Evolutionary conservation across 2,329 filamentous ascomycete genomes (phyloP).

Genomic region (Cladosporium sp.): DNA sequence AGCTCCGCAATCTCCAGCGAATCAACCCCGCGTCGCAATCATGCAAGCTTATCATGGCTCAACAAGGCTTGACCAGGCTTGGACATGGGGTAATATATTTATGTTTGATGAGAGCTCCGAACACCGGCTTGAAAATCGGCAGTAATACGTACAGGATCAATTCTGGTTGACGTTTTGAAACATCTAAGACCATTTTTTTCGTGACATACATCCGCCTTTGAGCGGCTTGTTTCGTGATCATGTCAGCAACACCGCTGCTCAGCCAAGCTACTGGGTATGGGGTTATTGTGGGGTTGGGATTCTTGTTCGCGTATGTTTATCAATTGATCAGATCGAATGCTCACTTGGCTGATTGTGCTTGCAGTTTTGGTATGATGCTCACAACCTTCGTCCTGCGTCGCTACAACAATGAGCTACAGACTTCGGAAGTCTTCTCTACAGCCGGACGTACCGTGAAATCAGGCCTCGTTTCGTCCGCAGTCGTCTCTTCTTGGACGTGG

Average conservation of each 20-base stretch:
- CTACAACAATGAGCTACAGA: conserved; percentile 74
- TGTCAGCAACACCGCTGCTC: conserved; percentile 31
- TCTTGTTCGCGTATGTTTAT: conserved; percentile 56
- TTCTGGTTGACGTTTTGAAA: no score
- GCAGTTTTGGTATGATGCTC: conserved; percentile 59
- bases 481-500: conserved; percentile 94
- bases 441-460: conserved; percentile 84
- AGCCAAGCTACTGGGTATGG: conserved; percentile 67
- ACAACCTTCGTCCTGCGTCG: conserved; percentile 65
- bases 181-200: no score
- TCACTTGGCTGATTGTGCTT: background rate
- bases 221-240: background rate
- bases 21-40: background rate
- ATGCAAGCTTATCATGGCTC: conserved; percentile 8
- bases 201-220: no score
- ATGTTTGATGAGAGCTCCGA: no score
- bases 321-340: no score
- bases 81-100: background rate
- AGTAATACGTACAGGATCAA: no score
- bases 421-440: conserved; percentile 87
- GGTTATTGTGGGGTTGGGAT: conserved; percentile 67
- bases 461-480: conserved; percentile 77
- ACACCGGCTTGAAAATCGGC: no score
- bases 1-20: conserved; percentile 2
- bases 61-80: conserved; percentile 4